Base-by-base conservation (phyloP, 768 basidiomycete species). In the Dacryopinax spathularia region DNA sequence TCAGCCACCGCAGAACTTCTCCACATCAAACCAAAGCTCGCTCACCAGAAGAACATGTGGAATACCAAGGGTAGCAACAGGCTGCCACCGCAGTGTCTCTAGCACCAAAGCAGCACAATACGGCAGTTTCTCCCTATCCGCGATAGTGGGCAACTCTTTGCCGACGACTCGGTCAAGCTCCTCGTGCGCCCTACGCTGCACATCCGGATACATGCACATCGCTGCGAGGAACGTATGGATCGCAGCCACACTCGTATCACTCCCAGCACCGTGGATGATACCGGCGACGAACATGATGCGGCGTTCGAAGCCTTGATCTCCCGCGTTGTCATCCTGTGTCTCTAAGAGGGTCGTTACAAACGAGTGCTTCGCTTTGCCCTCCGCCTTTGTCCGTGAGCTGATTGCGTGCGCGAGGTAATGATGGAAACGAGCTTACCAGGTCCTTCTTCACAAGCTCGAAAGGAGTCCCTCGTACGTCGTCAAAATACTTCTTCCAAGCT, bases 81-180 rank as follows among this genome's bases (percentile, higher is more conserved):
- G 66, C 48, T 69, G 56, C 68, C 68, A 70, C 15, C 70, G 60
- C 43, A 69, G 43, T 18, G 66, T 62, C 63, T 71, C 70, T n/a
- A 63, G 59, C 6, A 69, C 63, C 13, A 69, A 33, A 0, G 70
- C 70, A 7, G 31, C 22, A 48, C 66, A 65, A 60, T 68, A 71
- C 15, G 65, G 60, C 9, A 71, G 60, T 20, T 68, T 66, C 13
- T 63, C 59, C 61, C 66, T 63, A 56, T 71, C 70, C 1, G 34
- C 59, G 41, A 69, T 68, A n/a, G 33, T 37, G 34, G 70, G 70
- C 15, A 69, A 33, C 13, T 63, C 66, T 1, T 62, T 29, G 31
- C 70, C 70, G 60, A 60, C 27, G 33, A 65, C 36, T 1, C 62
- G 65, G 48, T 71, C 70, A 60, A 71, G 64, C 60, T 70, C 70